Conservation (phyloP, 345 rosid species). For the Clarkia xantiana region DNA sequence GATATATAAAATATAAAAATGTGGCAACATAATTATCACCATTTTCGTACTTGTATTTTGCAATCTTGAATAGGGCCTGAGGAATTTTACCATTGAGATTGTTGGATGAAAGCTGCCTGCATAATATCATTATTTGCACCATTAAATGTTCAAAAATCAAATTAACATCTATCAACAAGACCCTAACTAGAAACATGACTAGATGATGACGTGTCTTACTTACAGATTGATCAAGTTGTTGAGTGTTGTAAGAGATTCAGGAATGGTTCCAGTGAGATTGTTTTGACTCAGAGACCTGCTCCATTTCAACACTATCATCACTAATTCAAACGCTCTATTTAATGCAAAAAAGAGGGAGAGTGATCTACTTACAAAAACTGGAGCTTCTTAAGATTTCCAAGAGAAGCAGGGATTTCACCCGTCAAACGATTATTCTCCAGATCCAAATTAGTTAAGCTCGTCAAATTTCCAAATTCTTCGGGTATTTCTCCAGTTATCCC, state of each 20-base stretch:
- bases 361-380: slow-evolving; percentile 88
- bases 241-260: slow-evolving; percentile 51
- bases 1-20: neutral
- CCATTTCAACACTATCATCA: slow-evolving; percentile 5
- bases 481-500: slow-evolving; percentile 82
- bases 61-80: slow-evolving; percentile 36
- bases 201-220: slow-evolving; percentile 14
- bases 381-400: slow-evolving; percentile 75
- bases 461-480: slow-evolving; percentile 65
- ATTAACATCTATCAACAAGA: neutral
- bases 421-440: slow-evolving; percentile 65
- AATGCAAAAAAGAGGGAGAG: slow-evolving; percentile 5
- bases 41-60: slow-evolving; percentile 59
- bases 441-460: slow-evolving; percentile 75
- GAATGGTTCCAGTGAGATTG: slow-evolving; percentile 66
- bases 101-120: slow-evolving; percentile 78
- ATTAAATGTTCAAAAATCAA: too few species aligned
- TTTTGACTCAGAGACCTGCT: slow-evolving; percentile 79
- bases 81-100: slow-evolving; percentile 71
- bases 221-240: slow-evolving; percentile 61
- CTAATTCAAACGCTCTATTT: neutral
- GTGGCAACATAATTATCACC: neutral
- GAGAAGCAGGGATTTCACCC: slow-evolving; percentile 70
- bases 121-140: slow-evolving; percentile 4
- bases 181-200: slow-evolving; percentile 6